Conservation (phyloP, 2,329 filamentous ascomycete genomes). For the Nigrospora sphaerica region DNA sequence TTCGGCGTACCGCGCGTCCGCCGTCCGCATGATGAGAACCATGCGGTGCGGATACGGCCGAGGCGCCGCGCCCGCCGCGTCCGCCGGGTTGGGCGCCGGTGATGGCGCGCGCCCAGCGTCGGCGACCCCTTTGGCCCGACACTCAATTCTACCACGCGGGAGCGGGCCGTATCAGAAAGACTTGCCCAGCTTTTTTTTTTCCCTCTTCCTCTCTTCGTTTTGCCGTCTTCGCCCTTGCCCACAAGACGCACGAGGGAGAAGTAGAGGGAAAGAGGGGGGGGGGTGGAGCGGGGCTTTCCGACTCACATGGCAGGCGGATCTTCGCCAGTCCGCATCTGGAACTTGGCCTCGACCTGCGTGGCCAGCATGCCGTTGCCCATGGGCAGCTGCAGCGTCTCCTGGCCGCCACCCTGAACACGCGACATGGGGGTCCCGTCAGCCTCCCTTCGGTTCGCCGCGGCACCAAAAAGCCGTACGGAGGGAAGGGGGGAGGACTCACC, state of each 20-base stretch:
- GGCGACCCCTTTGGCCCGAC: conserved; percentile 7
- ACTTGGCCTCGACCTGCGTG: conserved; percentile 17
- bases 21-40: conserved; percentile 20
- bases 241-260: too few species aligned
- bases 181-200: too few species aligned
- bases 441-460: too few species aligned
- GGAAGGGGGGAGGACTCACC: conserved; percentile 8
- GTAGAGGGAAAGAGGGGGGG: too few species aligned
- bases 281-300: too few species aligned
- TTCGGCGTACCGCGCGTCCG: conserved; percentile 19
- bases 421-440: too few species aligned
- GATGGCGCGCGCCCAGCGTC: not conserved
- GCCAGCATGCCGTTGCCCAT: conserved; percentile 11
- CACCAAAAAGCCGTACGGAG: too few species aligned
- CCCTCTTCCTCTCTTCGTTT: too few species aligned
- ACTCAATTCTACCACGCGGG: conserved; percentile 16
- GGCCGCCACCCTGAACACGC: conserved; percentile 14
- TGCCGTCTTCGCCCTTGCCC: too few species aligned
- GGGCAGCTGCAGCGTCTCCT: conserved; percentile 15
- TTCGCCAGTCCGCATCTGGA: conserved; percentile 16
- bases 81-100: conserved; percentile 12
- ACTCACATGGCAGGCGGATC: conserved; percentile 19
- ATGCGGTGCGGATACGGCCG: conserved; percentile 17
- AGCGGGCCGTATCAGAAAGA: too few species aligned
- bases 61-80: conserved; percentile 9